Percentiles rank a stretch among this genome's conserved stretches.
Conservation (phyloP, 2,329 filamentous ascomycete species). For the Penicillium sp. region DNA sequence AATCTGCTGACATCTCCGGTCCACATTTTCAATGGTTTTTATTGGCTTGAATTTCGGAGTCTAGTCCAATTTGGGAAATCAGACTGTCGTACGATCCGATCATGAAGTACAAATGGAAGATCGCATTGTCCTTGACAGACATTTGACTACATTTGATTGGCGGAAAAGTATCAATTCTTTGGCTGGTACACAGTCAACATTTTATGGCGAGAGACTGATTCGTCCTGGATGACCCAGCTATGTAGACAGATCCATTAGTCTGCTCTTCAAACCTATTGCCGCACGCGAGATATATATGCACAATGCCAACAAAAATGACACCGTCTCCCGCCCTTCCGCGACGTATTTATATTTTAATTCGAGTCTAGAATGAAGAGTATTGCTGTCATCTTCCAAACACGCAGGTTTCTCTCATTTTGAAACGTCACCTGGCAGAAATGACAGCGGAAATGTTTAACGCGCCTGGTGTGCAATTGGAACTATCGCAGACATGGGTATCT, state of each 20-base stretch:
- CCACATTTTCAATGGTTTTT: not conserved
- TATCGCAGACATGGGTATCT: slow-evolving; percentile 15
- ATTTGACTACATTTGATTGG: slow-evolving; percentile 1
- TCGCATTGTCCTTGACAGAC: not conserved
- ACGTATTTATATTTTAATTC: not conserved
- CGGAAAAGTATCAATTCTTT: not conserved
- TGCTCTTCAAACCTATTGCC: not conserved
- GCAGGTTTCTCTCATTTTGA: too few species aligned
- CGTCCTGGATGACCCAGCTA: not conserved
- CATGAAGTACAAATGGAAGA: not conserved
- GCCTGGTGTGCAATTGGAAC: slow-evolving; percentile 19
- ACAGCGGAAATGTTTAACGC: slow-evolving; percentile 17
- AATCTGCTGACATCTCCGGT: not conserved
- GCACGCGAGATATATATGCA: too few species aligned
- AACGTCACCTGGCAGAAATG: slow-evolving; percentile 12
- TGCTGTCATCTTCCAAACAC: too few species aligned
- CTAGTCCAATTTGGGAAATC: not conserved
- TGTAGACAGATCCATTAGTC: not conserved
- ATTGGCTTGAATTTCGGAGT: not conserved
- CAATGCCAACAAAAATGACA: too few species aligned
- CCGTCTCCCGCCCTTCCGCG: not conserved
- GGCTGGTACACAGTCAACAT: not conserved
- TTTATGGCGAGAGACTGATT: not conserved
- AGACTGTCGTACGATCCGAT: not conserved
- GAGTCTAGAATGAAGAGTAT: not conserved